phyloP scores from a whole-genome alignment of 2,329 filamentous ascomycete genomes.

The Trichoderma harzianum region DNA sequence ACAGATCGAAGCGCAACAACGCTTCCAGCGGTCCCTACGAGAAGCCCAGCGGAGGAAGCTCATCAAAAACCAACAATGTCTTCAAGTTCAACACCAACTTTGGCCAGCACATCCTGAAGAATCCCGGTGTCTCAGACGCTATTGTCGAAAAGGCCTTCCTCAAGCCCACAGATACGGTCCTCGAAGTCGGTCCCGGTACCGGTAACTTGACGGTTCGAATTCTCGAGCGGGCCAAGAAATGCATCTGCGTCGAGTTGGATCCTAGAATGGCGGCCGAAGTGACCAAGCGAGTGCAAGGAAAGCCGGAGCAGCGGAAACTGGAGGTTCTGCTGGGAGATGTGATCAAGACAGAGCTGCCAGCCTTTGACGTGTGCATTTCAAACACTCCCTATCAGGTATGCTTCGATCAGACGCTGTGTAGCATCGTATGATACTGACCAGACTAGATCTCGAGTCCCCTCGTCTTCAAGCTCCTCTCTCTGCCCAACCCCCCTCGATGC shows the following conservation, averaged over 20 bases:
- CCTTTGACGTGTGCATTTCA: constrained; percentile 80
- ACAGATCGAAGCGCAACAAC: constrained; percentile 51
- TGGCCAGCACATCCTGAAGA: constrained; percentile 88
- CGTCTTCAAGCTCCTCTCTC: constrained; percentile 83
- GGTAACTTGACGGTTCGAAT: constrained; percentile 89
- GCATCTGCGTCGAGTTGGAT: constrained; percentile 86
- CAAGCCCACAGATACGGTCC: constrained; percentile 84
- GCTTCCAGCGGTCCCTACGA: constrained; percentile 44
- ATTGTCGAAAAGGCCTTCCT: constrained; percentile 73
- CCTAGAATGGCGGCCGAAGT: constrained; percentile 95
- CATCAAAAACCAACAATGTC: constrained; percentile 67
- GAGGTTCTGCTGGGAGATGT: constrained; percentile 83
- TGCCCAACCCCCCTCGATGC: constrained; percentile 74
- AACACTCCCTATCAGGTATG: constrained; percentile 61
- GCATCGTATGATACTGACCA: not conserved
- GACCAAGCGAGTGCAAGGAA: constrained; percentile 89
- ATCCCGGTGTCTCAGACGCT: constrained; percentile 76
- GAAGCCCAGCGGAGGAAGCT: constrained; percentile 29
- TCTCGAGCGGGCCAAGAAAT: constrained; percentile 77
- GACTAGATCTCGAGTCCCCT: constrained; percentile 79
- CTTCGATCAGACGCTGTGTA: not conserved
- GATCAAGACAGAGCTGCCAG: constrained; percentile 76
- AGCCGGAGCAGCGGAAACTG: constrained; percentile 75
- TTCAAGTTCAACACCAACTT: constrained; percentile 96
- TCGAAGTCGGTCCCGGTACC: constrained; percentile 89